phyloP scores from a whole-genome alignment of 345 rosid genomes.

The Hibiscus mutabilis region DNA sequence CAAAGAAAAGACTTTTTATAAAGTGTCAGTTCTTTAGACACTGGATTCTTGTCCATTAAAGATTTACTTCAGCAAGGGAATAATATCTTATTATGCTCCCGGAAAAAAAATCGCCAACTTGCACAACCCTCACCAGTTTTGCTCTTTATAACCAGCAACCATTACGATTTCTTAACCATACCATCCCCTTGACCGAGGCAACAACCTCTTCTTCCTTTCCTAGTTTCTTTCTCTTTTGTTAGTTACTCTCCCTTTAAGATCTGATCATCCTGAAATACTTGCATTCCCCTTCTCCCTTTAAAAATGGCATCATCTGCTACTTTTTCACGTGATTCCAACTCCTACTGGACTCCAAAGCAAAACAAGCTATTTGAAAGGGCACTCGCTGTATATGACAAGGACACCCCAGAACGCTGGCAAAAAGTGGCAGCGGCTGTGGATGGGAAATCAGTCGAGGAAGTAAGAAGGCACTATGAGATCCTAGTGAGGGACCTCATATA shows the following conservation, averaged over 20 bases:
- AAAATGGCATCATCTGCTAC: conserved; percentile 42
- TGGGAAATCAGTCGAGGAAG: conserved; percentile 71
- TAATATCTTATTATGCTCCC: conserved; percentile 21
- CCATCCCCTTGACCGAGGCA: conserved; percentile 25
- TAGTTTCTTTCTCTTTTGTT: conserved; percentile 6
- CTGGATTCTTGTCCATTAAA: conserved; percentile 21
- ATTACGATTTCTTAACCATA: conserved; percentile 26
- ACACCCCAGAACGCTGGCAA: conserved; percentile 94
- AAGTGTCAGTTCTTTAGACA: conserved; percentile 19
- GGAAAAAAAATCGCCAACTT: conserved; percentile 35
- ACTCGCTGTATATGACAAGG: conserved; percentile 68
- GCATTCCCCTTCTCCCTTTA: conserved; percentile 5
- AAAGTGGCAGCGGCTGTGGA: conserved; percentile 79
- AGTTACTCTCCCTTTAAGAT: conserved; percentile 4
- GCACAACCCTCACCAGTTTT: conserved; percentile 25
- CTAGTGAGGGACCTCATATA: conserved; percentile 64
- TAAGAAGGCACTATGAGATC: conserved; percentile 70
- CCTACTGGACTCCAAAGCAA: conserved; percentile 66
- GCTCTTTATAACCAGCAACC: conserved; percentile 38
- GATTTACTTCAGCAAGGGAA: conserved; percentile 31
- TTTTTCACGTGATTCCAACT: conserved; percentile 38
- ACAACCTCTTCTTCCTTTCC: background rate
- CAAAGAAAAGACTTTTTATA: conserved; percentile 22
- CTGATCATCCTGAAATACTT: background rate
- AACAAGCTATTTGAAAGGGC: conserved; percentile 87